Evolutionary conservation across 2,329 filamentous ascomycete species (phyloP), one percentile per base, ranked within the genome.

Genomic region (Xylariaceae sp.): DNA sequence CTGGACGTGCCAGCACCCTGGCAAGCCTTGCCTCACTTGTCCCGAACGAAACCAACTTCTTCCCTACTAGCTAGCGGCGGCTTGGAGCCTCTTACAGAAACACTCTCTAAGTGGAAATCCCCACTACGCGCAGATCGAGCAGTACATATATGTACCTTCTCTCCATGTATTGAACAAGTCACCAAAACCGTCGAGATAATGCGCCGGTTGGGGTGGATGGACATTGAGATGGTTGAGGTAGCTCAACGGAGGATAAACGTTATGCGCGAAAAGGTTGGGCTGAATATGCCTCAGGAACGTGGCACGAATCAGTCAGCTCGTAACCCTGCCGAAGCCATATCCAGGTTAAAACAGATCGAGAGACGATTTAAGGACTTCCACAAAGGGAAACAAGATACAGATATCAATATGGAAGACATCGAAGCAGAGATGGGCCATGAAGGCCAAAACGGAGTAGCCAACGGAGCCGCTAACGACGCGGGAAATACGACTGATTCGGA

Each of bases 141-240:
- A 4, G 84, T 87, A 1, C 82, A 94, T 67, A 82, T 99, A 49
- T 99, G 94, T 76, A 95, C 92, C 0, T 99, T 99, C 75, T 95
- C 89, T 1, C 94, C 94, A 0, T 99, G 94, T 72, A 95, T 99
- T 61, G 94, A 99, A 73, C 94, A 99, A 75, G 93, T 95, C 18
- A 91, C 89, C 47, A 84, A 86, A 50, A 97, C 94, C 0, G 86
- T 96, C 48, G 87, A 89, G 9, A 83, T 84, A 10, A 81, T 99
- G 72, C 87, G 93, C 48, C 82, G 85, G 30, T 77, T 92, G 6
- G 91, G 91, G 47, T 99, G 94, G 94, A 82, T 92, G 8, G 88
- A 93, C 53, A 95, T 97, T 60, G 86, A 90, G 63, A 97, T 96
- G 90, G 89, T 96, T 1, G 94, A 97, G 72, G 83, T 99, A 9